Evolutionary conservation across 495 filamentous ascomycete species (phyloP), one percentile per base, ranked within the genome.

Genomic region (Gamarada debralockiae): DNA sequence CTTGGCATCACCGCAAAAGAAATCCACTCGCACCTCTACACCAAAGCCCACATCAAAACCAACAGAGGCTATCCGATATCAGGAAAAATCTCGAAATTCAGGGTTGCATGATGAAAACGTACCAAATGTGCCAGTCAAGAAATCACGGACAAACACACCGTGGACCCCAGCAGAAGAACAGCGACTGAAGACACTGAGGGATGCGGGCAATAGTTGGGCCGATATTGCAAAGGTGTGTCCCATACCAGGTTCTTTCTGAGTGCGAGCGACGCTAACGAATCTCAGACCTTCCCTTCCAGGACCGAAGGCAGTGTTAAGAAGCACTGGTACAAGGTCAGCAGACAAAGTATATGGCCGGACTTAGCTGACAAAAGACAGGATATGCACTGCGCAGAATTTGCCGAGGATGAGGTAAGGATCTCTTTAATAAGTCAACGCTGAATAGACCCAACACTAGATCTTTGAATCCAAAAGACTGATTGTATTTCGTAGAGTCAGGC

Each of bases 321-420:
- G 73, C 93, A 98, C 68, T 98, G 93, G 93, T 98, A 98, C 67
- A 98, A 98, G 80, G 91, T 92, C 75, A 46, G 73, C 34, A 20
- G 4, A n/a, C 3, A 36, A 3, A 13, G 8, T 12, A 27, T 20
- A 22, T 24, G n/a, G n/a, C n/a, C n/a, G n/a, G n/a, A n/a, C n/a
- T n/a, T n/a, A n/a, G n/a, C 50, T 61, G 38, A 61, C 22, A 18
- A 7, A 9, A 13, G 3, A 20, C 21, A 64, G 91, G 93, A 97
- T 63, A 98, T 98, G 93, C 93, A 98, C 64, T 97, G 97, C 68
- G 93, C 93, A 49, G 93, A 98, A 66, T 98, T 98, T 64, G 93
- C 88, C 40, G 93, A 97, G 76, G 92, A 98, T 62, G 93, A 98
- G 81, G 91, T 96, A 79, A 66, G 59, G 45, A 6, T 17, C 14